These are phyloP conservation scores for Apophysomyces elegans DNA, from an alignment of 371 early-diverging fungal genomes.

Conservation along the genomic window DNA sequence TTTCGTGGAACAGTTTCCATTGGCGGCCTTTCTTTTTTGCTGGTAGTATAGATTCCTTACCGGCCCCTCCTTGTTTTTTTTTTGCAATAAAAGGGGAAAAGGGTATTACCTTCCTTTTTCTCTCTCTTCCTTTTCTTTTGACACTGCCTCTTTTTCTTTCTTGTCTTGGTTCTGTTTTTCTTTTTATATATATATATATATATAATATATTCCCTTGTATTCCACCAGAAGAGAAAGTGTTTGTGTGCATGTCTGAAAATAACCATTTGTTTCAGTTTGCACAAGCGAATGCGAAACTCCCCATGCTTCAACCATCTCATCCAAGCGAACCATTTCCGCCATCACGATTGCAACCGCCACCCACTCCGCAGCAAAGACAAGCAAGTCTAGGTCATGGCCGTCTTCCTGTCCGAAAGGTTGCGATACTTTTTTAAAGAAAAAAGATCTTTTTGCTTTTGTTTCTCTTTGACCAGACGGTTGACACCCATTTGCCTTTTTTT, in stretches of 20 bases:
- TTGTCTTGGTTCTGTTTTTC: constrained; percentile 15
- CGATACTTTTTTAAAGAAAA: not conserved
- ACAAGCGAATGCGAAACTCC: constrained; percentile 44
- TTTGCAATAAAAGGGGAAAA: constrained; percentile 6
- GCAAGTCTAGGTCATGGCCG: constrained; percentile 11
- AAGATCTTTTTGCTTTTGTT: too few relatives aligned
- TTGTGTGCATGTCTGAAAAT: constrained; percentile 38
- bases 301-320: constrained; percentile 23
- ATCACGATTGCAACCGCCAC: constrained; percentile 12
- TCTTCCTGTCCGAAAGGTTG: constrained; percentile 40
- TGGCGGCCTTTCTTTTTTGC: too few relatives aligned
- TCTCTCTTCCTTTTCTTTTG: constrained; percentile 15
- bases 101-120: constrained; percentile 17
- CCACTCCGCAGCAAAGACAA: constrained; percentile 10
- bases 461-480: too few relatives aligned
- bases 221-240: not conserved
- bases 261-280: constrained; percentile 48
- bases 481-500: not conserved
- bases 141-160: constrained; percentile 3
- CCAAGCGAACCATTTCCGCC: constrained; percentile 2
- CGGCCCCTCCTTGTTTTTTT: not conserved
- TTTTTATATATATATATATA: constrained; percentile 8
- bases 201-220: constrained; percentile 12
- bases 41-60: too few relatives aligned
- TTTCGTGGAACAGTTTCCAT: too few relatives aligned